Base-by-base conservation (phyloP, 2,329 filamentous ascomycete genomes). In the Hypoxylon sp. region DNA sequence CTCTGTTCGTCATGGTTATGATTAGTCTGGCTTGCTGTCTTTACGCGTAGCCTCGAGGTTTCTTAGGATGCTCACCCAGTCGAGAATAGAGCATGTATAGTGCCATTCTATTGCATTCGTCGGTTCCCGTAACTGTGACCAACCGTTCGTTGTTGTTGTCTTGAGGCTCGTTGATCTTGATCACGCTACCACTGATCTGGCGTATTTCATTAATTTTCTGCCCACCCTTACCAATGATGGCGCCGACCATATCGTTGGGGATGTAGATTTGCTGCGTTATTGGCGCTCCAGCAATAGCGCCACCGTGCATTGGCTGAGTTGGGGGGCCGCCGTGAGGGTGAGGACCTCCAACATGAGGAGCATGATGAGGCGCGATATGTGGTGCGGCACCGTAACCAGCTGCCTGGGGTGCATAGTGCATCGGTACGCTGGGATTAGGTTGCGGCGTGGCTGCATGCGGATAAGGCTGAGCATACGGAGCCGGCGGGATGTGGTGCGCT, bases 31-130 rank as follows among this genome's bases (percentile, higher is more conserved):
- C 42, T 68, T 58, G 57, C 51, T n/a, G 52, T 22, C 33, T 19
- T 35, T 22, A 22, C 8, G 17, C 1, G 33, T 48, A 33, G 55
- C 63, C 35, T 26, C 42, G 39, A 52, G 29, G 17, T 19, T 57
- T 37, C 35, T 63, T 60, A 52, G 59, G 37, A 51, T 80, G 74
- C 86, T 84, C 80, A 97, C 96, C 96, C 80, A 99, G 92, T 86
- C 96, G 90, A 67, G 94, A 97, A 83, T 99, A 99, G 61, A 99
- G 89, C 94, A 99, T 98, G 84, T 98, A 99, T 62, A 99, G 84
- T n/a, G 96, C 96, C 94, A 99, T 98, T 78, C 97, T 93, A 83
- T 99, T 99, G 85, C 94, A 98, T 82, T 99, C 96, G 76, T 97
- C 94, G 5, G 96, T 98, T 72, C 96, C 96, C 1, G 96, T 98